Conservation (phyloP, 2,329 filamentous ascomycete species). For the Ilyonectria robusta region DNA sequence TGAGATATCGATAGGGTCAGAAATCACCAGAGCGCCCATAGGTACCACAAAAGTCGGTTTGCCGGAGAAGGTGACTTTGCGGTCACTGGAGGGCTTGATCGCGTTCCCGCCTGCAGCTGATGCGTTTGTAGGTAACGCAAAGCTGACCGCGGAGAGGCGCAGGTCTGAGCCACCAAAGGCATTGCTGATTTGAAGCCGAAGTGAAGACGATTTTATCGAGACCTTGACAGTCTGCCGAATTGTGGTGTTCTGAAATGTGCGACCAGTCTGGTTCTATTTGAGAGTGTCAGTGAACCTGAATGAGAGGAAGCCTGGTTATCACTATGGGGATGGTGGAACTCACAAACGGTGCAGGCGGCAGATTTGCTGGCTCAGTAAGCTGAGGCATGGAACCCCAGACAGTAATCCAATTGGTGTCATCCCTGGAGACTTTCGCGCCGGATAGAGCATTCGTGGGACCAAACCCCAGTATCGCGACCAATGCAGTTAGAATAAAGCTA, state of each 20-base stretch:
- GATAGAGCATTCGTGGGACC: background rate
- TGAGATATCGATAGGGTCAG: background rate
- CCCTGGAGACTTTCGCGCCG: background rate
- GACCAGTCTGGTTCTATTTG: constrained; percentile 7
- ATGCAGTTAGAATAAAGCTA: background rate
- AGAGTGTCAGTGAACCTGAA: background rate
- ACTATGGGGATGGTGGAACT: background rate
- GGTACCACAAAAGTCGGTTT: background rate
- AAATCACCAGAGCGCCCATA: background rate
- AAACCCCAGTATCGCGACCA: background rate
- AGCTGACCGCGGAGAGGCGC: background rate
- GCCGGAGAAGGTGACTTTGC: background rate
- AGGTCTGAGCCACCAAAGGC: constrained; percentile 10
- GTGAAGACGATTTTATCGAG: background rate
- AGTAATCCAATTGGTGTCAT: constrained; percentile 28
- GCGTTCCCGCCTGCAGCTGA: background rate
- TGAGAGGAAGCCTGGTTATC: background rate
- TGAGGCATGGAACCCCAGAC: constrained; percentile 16
- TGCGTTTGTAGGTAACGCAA: background rate
- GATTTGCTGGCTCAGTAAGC: background rate
- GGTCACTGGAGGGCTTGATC: background rate
- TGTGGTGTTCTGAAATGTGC: constrained; percentile 1
- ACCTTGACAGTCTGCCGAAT: constrained; percentile 10
- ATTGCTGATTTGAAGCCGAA: constrained; percentile 11
- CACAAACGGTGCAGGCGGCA: constrained; percentile 15